Conservation (phyloP, 257 asterid species). For the Solanum phureja region DNA sequence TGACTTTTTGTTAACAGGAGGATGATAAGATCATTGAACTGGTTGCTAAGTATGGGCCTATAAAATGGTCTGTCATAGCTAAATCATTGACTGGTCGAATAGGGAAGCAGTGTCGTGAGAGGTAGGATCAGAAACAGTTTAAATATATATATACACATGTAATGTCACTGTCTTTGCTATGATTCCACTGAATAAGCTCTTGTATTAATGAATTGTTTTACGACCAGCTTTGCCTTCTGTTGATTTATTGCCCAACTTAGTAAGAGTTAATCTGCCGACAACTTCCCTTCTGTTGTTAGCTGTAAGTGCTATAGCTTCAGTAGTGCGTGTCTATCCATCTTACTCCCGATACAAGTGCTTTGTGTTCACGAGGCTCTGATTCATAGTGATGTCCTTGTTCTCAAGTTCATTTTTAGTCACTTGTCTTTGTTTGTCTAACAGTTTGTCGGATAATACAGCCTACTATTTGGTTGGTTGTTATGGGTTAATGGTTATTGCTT, state of each 20-base stretch:
- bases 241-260: not conserved
- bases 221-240: not conserved
- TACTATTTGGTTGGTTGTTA: not conserved
- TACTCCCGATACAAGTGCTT: not conserved
- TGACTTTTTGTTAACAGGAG: constrained; percentile 44
- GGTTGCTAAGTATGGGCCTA: constrained; percentile 86
- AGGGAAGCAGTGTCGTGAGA: constrained; percentile 99
- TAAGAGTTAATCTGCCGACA: not conserved
- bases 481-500: not conserved
- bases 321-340: not conserved
- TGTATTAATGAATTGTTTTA: not conserved
- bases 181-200: not conserved
- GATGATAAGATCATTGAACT: constrained; percentile 79
- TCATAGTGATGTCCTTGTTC: not conserved
- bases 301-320: not conserved
- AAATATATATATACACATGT: not conserved
- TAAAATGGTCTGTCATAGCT: constrained; percentile 97
- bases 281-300: not conserved
- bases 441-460: not conserved
- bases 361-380: not conserved
- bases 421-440: not conserved
- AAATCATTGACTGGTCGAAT: constrained; percentile 94
- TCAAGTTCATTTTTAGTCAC: not conserved
- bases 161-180: not conserved
- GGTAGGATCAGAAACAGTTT: constrained; percentile 35